These are phyloP conservation scores for Cymbidium sinense DNA, from an alignment of 106 monocot genomes.

Conservation along the genomic window DNA sequence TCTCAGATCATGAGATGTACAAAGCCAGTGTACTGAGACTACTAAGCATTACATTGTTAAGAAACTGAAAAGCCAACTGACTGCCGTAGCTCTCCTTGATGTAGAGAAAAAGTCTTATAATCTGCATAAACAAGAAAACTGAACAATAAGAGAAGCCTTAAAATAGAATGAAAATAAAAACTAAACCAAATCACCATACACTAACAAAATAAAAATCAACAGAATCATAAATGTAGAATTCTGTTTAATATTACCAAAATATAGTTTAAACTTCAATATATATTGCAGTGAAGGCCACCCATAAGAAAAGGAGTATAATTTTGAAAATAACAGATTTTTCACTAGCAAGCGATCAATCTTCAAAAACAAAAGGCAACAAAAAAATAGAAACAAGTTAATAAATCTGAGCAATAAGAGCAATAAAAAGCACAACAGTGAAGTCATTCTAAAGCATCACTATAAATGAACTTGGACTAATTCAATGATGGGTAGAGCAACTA, in stretches of 20 bases:
- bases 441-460: background rate
- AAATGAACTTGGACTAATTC: background rate
- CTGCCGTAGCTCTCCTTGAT: constrained; percentile 64
- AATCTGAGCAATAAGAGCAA: background rate
- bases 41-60: constrained; percentile 60
- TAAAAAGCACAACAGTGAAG: background rate
- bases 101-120: constrained; percentile 78
- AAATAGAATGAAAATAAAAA: background rate
- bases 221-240: background rate
- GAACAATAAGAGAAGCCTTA: background rate
- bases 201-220: background rate
- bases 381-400: background rate
- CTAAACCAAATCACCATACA: background rate
- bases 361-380: background rate
- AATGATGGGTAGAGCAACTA: background rate
- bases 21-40: background rate
- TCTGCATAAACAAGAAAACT: constrained; percentile 42
- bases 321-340: background rate
- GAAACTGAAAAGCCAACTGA: constrained; percentile 79
- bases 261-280: background rate
- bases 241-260: background rate
- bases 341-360: background rate
- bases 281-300: background rate
- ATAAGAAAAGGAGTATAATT: background rate
- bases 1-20: background rate